Evolutionary conservation across 2,329 filamentous ascomycete genomes (phyloP), one percentile per base, ranked within the genome.

Genomic region (Cadophora luteo-olivacea): DNA sequence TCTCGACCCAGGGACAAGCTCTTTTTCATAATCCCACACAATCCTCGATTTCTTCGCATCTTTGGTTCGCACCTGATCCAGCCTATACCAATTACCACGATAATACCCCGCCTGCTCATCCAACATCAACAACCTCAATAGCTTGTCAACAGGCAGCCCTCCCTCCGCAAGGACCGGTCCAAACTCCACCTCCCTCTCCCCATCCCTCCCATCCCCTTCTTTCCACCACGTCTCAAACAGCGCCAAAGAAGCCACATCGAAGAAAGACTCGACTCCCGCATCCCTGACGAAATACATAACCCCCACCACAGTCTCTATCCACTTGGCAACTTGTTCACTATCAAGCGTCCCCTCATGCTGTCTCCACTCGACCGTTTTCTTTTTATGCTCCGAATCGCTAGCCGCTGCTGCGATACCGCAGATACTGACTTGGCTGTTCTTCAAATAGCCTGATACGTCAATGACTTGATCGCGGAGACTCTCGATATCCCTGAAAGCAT

Each of bases 291-390:
- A 72, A 16, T 70, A 55, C 7, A 75, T 66, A 6, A 77, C 67
- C 4, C 70, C 72, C 0, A 71, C 66, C 5, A 61, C 51, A 6
- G 63, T 68, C 22, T 62, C 52, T 14, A 74, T 69, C 76, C 76
- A 77, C 32, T 61, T 69, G 0, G 8, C 19, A 4, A 74, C 62
- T 5, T 16, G 64, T 0, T 62, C 58, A 0, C 64, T 41, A 66
- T 74, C 71, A 4, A 77, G 25, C 1, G 70, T 69, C 0, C 70
- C 76, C 14, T 61, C 64, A 62, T 77, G 75, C 32, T 76, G 72
- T 2, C 75, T 62, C 61, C 75, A 77, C 49, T 78, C 76, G 12
- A 77, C 65, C 5, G 74, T 75, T 19, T 49, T 55, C 38, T 49
- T 62, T 7, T 14, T 8, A 38, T 58, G 9, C 0, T 24, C 22